Evolutionary conservation across 208 protist species (phyloP).

Genomic region (Trypanosoma platydactyli): DNA sequence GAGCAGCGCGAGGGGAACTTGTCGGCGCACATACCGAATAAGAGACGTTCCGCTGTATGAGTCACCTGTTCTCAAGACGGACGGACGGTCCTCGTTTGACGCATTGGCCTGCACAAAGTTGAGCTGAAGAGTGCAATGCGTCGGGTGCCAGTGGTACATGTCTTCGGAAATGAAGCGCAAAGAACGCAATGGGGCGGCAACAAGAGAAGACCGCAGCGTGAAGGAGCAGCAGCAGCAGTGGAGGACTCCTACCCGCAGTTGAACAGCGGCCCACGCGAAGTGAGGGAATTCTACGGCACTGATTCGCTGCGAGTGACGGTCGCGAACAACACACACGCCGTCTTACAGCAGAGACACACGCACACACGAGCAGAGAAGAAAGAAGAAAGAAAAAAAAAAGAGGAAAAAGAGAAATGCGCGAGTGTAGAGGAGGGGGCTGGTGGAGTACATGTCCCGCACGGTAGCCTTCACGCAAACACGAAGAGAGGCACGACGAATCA

Average conservation of each 20-base stretch:
- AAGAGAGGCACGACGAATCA: background rate
- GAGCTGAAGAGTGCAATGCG: constrained; percentile 52
- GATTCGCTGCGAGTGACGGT: too few relatives aligned
- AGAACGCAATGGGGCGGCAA: background rate
- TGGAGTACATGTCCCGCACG: background rate
- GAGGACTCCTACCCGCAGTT: too few relatives aligned
- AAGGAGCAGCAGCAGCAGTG: too few relatives aligned
- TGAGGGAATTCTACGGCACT: too few relatives aligned
- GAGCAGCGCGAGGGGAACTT: background rate
- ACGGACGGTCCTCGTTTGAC: background rate
- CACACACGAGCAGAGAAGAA: too few relatives aligned
- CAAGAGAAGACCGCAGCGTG: background rate
- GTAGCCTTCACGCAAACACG: background rate
- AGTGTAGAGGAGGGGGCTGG: too few relatives aligned
- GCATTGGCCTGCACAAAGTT: constrained; percentile 29
- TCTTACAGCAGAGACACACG: too few relatives aligned
- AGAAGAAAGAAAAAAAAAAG: too few relatives aligned
- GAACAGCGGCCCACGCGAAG: too few relatives aligned
- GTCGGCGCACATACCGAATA: constrained; percentile 45
- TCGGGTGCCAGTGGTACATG: constrained; percentile 47
- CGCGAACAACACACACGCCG: too few relatives aligned
- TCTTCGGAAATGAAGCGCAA: too few relatives aligned
- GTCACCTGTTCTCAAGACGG: constrained; percentile 29
- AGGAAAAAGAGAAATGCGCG: too few relatives aligned
- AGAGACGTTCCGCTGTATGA: constrained; percentile 50